Evolutionary conservation across 2,329 filamentous ascomycete genomes (phyloP).

Genomic region (Beauveria scarabaeidicola): DNA sequence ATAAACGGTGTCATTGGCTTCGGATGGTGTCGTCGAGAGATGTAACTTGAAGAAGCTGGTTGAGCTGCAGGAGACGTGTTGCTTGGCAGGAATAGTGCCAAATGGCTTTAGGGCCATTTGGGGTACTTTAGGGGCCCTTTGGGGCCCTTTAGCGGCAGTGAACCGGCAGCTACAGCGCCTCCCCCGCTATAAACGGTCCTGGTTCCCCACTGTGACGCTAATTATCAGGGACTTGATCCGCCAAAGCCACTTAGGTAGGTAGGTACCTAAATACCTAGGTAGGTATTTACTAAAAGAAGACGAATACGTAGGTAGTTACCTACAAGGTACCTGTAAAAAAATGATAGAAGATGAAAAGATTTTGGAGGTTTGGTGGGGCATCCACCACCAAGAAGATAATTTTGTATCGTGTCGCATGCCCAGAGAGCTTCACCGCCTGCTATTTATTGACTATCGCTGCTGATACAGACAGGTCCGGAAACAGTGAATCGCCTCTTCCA

Average conservation of each 20-base stretch:
- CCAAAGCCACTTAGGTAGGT: neutral
- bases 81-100: neutral
- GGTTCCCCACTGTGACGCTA: neutral
- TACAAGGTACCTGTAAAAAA: neutral
- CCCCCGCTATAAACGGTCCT: neutral
- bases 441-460: neutral
- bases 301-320: neutral
- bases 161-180: neutral
- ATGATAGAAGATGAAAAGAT: neutral
- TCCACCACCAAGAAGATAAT: neutral
- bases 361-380: conserved; percentile 6
- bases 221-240: neutral
- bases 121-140: neutral
- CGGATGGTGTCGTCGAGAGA: neutral
- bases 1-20: neutral
- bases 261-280: no score
- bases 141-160: neutral
- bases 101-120: neutral
- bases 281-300: neutral
- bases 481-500: neutral
- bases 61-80: neutral
- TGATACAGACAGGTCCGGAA: neutral
- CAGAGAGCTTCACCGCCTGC: neutral
- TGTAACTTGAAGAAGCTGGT: neutral
- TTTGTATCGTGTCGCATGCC: neutral